phyloP scores from a whole-genome alignment of 345 rosid species.

The Populus simonii region DNA sequence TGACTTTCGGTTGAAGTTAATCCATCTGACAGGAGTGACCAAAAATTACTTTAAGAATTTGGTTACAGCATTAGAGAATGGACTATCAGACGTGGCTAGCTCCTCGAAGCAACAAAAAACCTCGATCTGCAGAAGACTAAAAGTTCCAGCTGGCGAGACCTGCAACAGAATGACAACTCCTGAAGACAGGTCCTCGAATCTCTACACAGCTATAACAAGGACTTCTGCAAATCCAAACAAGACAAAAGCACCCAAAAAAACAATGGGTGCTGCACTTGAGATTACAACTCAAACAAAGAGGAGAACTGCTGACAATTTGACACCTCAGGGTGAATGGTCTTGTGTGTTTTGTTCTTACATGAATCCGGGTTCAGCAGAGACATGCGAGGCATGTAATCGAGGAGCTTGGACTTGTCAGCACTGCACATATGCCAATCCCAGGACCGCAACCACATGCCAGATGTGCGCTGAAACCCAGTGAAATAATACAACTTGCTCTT shows the following conservation, averaged over 20 bases:
- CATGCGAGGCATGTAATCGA: not conserved
- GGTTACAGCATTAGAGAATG: slow-evolving; percentile 34
- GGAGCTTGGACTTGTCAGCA: slow-evolving; percentile 2
- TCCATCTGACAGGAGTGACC: slow-evolving; percentile 12
- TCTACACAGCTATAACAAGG: too few species aligned
- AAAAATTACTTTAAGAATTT: slow-evolving; percentile 28
- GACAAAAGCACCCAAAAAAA: not conserved
- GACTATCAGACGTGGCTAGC: slow-evolving; percentile 26
- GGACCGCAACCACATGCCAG: not conserved
- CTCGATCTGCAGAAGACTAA: not conserved
- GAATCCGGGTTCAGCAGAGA: not conserved
- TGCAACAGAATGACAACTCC: not conserved
- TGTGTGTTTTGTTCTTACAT: not conserved
- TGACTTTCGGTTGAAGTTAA: slow-evolving; percentile 10
- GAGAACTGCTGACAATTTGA: too few species aligned
- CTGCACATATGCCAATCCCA: slow-evolving; percentile 7
- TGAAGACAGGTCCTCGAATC: too few species aligned
- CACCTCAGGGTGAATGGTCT: not conserved
- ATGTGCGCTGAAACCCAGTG: not conserved
- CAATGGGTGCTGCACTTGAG: not conserved
- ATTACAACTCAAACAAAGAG: too few species aligned
- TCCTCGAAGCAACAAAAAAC: not conserved
- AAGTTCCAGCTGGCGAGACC: not conserved
- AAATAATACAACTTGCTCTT: not conserved
- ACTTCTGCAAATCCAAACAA: too few species aligned